Evolutionary conservation across 2,329 filamentous ascomycete genomes (phyloP).

Genomic region (Cladophialophora yegresii): DNA sequence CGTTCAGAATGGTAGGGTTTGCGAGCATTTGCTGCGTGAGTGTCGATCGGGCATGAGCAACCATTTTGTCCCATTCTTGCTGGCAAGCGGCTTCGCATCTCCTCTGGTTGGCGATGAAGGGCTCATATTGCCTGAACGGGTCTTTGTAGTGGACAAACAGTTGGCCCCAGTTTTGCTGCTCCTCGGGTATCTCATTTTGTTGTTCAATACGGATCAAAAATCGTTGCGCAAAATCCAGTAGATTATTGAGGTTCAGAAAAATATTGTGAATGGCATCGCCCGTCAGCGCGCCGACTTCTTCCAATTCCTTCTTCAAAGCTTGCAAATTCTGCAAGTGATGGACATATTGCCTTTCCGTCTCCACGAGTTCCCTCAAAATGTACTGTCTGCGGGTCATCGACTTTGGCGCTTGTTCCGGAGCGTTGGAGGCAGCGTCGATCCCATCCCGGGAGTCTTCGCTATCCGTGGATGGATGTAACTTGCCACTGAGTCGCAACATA

Average conservation of each 20-base stretch:
- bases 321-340: slow-evolving; percentile 94
- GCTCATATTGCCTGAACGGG: slow-evolving; percentile 88
- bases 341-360: slow-evolving; percentile 96
- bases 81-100: slow-evolving; percentile 84
- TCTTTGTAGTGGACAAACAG: slow-evolving; percentile 84
- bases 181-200: slow-evolving; percentile 77
- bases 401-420: slow-evolving; percentile 28
- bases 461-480: slow-evolving; percentile 63
- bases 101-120: slow-evolving; percentile 94
- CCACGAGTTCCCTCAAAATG: slow-evolving; percentile 86
- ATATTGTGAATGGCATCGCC: slow-evolving; percentile 92
- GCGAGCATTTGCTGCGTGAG: slow-evolving; percentile 72
- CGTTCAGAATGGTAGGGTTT: slow-evolving; percentile 82
- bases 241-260: slow-evolving; percentile 92
- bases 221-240: slow-evolving; percentile 91
- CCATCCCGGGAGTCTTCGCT: slow-evolving; percentile 42
- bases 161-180: slow-evolving; percentile 89
- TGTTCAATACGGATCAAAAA: slow-evolving; percentile 96
- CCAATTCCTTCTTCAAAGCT: slow-evolving; percentile 83
- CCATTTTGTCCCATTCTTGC: slow-evolving; percentile 83
- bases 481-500: slow-evolving; percentile 73
- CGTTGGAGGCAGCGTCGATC: slow-evolving; percentile 49
- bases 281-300: slow-evolving; percentile 82
- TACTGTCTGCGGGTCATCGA: slow-evolving; percentile 77
- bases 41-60: slow-evolving; percentile 66